Conservation (phyloP, 2,329 filamentous ascomycete species). For the Calonectria pseudoreteaudii region DNA sequence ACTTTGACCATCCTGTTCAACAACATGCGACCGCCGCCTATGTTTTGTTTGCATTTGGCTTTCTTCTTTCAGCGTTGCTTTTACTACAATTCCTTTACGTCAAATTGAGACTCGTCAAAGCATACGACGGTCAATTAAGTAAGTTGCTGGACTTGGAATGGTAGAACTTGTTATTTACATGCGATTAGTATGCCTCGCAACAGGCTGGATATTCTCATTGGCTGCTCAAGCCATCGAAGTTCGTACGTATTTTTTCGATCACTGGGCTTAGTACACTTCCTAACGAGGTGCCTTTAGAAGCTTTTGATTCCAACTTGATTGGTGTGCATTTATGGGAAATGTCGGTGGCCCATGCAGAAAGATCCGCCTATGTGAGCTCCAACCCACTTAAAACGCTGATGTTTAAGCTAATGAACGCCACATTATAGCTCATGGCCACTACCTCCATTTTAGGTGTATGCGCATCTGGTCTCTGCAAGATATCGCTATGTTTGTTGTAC, state of each 20-base stretch:
- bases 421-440: no score
- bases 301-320: no score
- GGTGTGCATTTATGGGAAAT: no score
- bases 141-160: background rate
- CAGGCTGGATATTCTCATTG: background rate
- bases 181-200: background rate
- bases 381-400: no score
- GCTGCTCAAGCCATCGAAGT: background rate
- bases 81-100: constrained; percentile 42
- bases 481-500: no score
- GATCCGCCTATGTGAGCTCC: no score
- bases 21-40: constrained; percentile 31
- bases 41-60: constrained; percentile 36
- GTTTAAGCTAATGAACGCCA: no score
- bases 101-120: constrained; percentile 14
- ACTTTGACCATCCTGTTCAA: constrained; percentile 44
- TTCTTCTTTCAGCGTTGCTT: constrained; percentile 25
- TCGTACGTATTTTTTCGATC: background rate
- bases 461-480: no score
- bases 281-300: no score
- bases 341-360: no score
- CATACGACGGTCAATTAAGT: constrained; percentile 1
- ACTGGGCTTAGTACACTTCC: no score
- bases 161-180: background rate
- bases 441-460: no score